A percentile compares a stretch with the other conserved stretches of the same genome.
Evolutionary conservation across 495 filamentous ascomycete genomes (phyloP).

Genomic region (Aspergillus kassunensis): DNA sequence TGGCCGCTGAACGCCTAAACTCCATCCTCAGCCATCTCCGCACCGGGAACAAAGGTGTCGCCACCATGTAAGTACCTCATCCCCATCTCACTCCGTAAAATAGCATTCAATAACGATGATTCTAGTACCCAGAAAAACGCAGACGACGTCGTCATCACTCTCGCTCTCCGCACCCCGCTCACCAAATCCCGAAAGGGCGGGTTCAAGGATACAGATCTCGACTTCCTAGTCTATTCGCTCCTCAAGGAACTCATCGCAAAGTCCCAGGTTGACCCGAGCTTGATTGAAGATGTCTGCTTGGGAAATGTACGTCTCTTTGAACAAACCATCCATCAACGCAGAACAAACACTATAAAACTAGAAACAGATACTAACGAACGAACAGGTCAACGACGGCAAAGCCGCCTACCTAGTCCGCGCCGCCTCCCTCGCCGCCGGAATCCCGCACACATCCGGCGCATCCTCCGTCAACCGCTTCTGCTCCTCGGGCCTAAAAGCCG

Average conservation of each 20-base stretch:
- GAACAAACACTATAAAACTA: too few relatives aligned
- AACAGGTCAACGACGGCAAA: conserved; percentile 77
- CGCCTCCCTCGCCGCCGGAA: conserved; percentile 84
- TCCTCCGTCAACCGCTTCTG: conserved; percentile 93
- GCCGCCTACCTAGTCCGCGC: conserved; percentile 87
- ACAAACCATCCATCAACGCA: not conserved
- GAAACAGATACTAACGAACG: not conserved
- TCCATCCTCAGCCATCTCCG: conserved; percentile 86
- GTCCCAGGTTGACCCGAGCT: conserved; percentile 72
- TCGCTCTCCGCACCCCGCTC: conserved; percentile 73
- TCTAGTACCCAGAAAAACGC: conserved; percentile 84
- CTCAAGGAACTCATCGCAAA: conserved; percentile 70
- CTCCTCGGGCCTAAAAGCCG: conserved; percentile 90
- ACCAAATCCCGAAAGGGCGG: conserved; percentile 78
- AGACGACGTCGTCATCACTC: conserved; percentile 92
- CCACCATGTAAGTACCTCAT: conserved; percentile 64
- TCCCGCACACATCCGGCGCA: conserved; percentile 81
- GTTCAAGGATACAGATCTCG: conserved; percentile 91
- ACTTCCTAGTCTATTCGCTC: conserved; percentile 75
- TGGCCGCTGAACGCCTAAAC: conserved; percentile 81
- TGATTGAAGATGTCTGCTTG: conserved; percentile 88
- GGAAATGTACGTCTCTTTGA: conserved; percentile 65
- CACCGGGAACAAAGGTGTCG: conserved; percentile 51
- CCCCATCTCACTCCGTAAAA: not conserved
- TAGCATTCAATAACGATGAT: too few relatives aligned